These are phyloP conservation scores for Lodderomyces metapsilosis DNA, from an alignment of 1,139 yeast genomes.

Conservation along the genomic window DNA sequence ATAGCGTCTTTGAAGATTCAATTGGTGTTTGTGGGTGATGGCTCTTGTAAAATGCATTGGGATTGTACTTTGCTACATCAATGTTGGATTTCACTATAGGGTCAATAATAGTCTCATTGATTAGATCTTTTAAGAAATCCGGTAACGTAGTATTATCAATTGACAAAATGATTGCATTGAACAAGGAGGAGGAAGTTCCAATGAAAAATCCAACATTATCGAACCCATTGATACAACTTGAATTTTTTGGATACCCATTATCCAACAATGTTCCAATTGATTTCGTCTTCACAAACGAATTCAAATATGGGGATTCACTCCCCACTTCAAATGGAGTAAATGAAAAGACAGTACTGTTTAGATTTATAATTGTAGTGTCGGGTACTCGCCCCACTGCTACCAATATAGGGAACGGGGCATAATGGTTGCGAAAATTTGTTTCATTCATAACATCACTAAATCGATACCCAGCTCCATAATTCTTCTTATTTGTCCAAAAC, in stretches of 20 bases:
- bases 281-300: conserved; percentile 28
- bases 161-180: conserved; percentile 37
- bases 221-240: conserved; percentile 59
- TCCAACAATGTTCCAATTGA: conserved; percentile 42
- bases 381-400: conserved; percentile 42
- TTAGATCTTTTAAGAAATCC: conserved; percentile 32
- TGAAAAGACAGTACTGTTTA: conserved; percentile 43
- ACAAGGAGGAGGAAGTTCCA: conserved; percentile 78
- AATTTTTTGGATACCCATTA: conserved; percentile 28
- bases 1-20: conserved; percentile 20
- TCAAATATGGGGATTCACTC: conserved; percentile 42
- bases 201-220: conserved; percentile 77
- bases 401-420: conserved; percentile 44
- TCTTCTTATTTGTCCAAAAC: conserved; percentile 26
- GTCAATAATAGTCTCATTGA: conserved; percentile 25
- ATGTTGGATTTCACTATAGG: conserved; percentile 14
- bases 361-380: conserved; percentile 28
- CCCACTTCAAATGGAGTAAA: conserved; percentile 44
- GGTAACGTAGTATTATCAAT: conserved; percentile 7
- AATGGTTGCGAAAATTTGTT: conserved; percentile 25
- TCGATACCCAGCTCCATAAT: conserved; percentile 25
- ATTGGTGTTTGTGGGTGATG: conserved; percentile 17
- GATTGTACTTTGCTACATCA: conserved; percentile 43
- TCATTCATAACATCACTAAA: conserved; percentile 34
- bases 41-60: conserved; percentile 49